Conservation (phyloP, 2,329 filamentous ascomycete species). For the Fusarium neocosmosporiellum region DNA sequence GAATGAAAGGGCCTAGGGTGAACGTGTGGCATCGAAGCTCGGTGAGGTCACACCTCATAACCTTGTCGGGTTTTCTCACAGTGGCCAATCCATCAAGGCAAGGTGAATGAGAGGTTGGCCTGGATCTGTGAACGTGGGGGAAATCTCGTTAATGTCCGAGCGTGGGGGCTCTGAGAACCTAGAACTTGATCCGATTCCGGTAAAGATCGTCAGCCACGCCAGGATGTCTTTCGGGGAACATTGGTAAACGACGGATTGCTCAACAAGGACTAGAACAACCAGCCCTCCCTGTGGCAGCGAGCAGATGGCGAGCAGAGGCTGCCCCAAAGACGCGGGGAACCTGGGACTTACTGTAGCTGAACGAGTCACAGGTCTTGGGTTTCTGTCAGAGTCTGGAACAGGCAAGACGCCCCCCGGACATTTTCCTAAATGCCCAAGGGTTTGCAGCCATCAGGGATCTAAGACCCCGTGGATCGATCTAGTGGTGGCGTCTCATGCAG, state of each 20-base stretch:
- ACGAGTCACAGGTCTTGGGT: slow-evolving; percentile 10
- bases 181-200: neutral
- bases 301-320: neutral
- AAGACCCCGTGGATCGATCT: slow-evolving; percentile 28
- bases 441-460: slow-evolving; percentile 25
- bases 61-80: neutral
- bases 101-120: neutral
- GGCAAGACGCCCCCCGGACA: slow-evolving; percentile 33
- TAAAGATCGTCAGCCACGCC: slow-evolving; percentile 13
- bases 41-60: neutral
- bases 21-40: neutral
- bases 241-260: neutral
- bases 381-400: slow-evolving; percentile 7
- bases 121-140: slow-evolving; percentile 10
- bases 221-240: slow-evolving; percentile 4
- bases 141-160: neutral
- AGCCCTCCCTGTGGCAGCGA: neutral
- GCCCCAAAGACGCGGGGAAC: neutral
- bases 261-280: neutral
- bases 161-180: slow-evolving; percentile 10
- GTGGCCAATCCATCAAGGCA: neutral
- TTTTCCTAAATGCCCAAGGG: slow-evolving; percentile 32
- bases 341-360: slow-evolving; percentile 5
- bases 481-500: slow-evolving; percentile 24
- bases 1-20: neutral